phyloP scores from a whole-genome alignment of 2,329 filamentous ascomycete species.

The Diaporthe caulivora region DNA sequence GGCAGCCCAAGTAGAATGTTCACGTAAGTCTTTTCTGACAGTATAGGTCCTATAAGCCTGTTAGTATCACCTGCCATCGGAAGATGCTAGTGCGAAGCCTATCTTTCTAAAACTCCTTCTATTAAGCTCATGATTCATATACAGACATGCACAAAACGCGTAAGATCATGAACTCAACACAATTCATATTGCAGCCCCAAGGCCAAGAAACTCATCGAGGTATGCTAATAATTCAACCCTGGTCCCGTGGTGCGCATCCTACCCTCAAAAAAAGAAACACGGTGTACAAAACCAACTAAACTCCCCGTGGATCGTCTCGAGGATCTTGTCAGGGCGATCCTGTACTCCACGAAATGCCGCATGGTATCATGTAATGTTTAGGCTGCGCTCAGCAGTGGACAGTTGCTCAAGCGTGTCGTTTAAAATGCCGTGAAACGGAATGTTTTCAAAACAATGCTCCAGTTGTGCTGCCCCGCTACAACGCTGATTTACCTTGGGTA shows the following conservation, averaged over 20 bases:
- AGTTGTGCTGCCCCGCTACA: neutral
- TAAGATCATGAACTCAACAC: neutral
- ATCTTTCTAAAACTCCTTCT: no score
- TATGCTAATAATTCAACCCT: slow-evolving; percentile 28
- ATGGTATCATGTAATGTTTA: slow-evolving; percentile 27
- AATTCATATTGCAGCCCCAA: neutral
- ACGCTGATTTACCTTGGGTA: slow-evolving; percentile 16
- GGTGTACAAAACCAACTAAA: slow-evolving; percentile 22
- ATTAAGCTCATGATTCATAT: neutral
- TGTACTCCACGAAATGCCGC: slow-evolving; percentile 24
- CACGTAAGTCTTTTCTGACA: neutral
- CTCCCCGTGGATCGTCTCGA: slow-evolving; percentile 4
- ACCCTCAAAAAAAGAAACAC: neutral
- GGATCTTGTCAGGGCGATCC: neutral
- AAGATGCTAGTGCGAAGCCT: neutral
- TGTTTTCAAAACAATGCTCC: slow-evolving; percentile 1
- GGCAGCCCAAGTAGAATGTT: no score
- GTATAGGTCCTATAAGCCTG: no score
- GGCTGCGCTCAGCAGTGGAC: slow-evolving; percentile 5
- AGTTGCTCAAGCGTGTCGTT: neutral
- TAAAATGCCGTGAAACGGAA: neutral
- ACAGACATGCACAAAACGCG: neutral
- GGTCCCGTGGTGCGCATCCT: slow-evolving; percentile 10
- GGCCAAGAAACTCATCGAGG: neutral
- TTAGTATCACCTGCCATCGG: no score